Evolutionary conservation across 2,329 filamentous ascomycete genomes (phyloP).

Genomic region (Furcasterigmium furcatum): DNA sequence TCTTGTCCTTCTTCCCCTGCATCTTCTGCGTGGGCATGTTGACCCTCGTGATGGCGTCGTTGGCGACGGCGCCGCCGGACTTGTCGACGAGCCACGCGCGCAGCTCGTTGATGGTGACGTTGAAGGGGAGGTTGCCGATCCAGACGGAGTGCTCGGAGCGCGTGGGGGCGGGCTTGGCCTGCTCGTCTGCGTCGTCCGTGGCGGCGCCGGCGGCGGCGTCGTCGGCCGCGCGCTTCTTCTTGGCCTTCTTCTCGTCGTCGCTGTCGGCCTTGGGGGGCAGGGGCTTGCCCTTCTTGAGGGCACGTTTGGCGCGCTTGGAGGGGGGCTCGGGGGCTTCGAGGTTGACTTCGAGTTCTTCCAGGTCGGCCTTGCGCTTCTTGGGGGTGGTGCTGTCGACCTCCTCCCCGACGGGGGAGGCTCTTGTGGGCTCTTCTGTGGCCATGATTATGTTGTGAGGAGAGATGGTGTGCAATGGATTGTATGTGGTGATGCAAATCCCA

Average conservation of each 20-base stretch:
- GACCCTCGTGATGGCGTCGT: constrained; percentile 76
- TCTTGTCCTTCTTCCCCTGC: constrained; percentile 25
- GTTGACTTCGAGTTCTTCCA: constrained; percentile 84
- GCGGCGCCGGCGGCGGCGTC: constrained; percentile 28
- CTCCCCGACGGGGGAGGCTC: neutral
- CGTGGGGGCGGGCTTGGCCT: constrained; percentile 37
- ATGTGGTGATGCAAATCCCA: no score
- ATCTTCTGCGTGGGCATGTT: constrained; percentile 70
- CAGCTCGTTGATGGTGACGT: constrained; percentile 69
- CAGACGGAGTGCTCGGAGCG: constrained; percentile 85
- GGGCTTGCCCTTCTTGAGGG: constrained; percentile 78
- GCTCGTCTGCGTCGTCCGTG: constrained; percentile 32
- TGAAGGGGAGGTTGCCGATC: constrained; percentile 95
- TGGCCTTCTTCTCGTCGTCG: constrained; percentile 35
- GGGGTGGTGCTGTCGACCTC: constrained; percentile 18
- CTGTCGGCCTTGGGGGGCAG: constrained; percentile 42
- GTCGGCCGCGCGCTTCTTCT: constrained; percentile 24
- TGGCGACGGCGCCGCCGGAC: constrained; percentile 61
- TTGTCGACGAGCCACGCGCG: constrained; percentile 76
- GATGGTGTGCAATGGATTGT: neutral
- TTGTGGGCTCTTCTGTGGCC: constrained; percentile 1
- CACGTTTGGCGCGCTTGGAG: constrained; percentile 89
- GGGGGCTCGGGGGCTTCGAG: constrained; percentile 85
- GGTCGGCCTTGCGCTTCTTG: constrained; percentile 70
- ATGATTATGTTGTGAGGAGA: neutral